A percentile compares a stretch with the other conserved stretches of the same genome.
Evolutionary conservation across 73 alveolate species (phyloP).

Genomic region (Breviolum minutum): DNA sequence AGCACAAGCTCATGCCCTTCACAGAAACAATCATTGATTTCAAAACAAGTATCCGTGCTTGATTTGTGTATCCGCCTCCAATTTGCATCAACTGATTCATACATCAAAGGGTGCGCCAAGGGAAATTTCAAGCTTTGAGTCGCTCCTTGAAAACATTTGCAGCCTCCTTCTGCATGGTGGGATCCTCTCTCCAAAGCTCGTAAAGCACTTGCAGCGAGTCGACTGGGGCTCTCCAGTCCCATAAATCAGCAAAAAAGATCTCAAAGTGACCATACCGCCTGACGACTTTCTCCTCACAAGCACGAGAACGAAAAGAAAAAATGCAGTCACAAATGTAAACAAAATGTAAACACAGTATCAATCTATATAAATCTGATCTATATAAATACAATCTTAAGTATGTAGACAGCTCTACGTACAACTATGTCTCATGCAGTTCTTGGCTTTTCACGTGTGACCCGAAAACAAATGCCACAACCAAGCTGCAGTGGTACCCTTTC

Average conservation of each 20-base stretch:
- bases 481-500: neutral
- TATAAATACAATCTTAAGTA: too few species aligned
- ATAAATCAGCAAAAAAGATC: conserved; percentile 56
- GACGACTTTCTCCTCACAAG: conserved; percentile 30
- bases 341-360: neutral
- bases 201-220: conserved; percentile 67
- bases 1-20: too few species aligned
- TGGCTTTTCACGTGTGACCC: neutral
- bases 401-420: too few species aligned
- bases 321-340: neutral
- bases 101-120: neutral
- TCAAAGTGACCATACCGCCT: conserved; percentile 53
- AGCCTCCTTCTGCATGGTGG: conserved; percentile 61
- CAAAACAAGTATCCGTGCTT: too few species aligned
- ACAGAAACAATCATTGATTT: too few species aligned
- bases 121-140: neutral
- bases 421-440: too few species aligned
- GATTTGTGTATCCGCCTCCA: too few species aligned
- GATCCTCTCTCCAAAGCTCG: conserved; percentile 26
- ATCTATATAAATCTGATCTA: too few species aligned
- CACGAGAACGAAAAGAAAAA: neutral
- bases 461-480: neutral
- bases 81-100: too few species aligned
- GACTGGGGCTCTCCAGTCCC: conserved; percentile 79
- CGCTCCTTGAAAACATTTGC: conserved; percentile 24